Evolutionary conservation across 257 asterid genomes (phyloP).

Genomic region (Solanum bulbocastanum): DNA sequence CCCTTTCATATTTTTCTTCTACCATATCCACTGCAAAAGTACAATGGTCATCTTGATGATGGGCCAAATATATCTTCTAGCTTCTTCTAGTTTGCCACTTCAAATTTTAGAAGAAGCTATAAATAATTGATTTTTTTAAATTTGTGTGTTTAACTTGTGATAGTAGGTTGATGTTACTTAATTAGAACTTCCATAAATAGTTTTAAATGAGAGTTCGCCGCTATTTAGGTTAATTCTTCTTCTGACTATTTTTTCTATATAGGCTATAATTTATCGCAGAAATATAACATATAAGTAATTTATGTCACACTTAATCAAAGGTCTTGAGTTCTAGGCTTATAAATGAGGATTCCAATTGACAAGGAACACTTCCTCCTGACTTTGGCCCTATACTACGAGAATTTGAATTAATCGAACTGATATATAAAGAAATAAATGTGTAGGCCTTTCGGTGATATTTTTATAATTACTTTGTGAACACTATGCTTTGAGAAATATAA

Average conservation of each 20-base stretch:
- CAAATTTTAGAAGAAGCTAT: not conserved
- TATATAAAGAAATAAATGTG: not conserved
- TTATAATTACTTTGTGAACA: not conserved
- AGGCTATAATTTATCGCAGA: not conserved
- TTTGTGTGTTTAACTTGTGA: not conserved
- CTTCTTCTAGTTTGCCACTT: not conserved
- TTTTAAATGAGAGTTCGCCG: not conserved
- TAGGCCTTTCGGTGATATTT: not conserved
- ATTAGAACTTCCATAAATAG: not conserved
- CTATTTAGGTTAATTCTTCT: no score
- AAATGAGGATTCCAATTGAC: not conserved
- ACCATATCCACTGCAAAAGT: constrained; percentile 7
- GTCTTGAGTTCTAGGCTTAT: fast-evolving
- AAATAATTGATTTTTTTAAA: no score
- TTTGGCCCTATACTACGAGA: not conserved
- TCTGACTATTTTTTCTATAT: not conserved
- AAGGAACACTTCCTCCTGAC: not conserved
- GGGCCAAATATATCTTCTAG: not conserved
- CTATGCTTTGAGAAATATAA: not conserved
- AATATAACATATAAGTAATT: not conserved
- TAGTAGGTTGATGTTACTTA: not conserved
- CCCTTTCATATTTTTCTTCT: constrained; percentile 7
- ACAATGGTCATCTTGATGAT: constrained; percentile 7
- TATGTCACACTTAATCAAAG: not conserved
- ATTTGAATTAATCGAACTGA: not conserved